These are phyloP conservation scores for Fraxinus dipetala DNA, from an alignment of 305 asterid genomes.

Conservation along the genomic window DNA sequence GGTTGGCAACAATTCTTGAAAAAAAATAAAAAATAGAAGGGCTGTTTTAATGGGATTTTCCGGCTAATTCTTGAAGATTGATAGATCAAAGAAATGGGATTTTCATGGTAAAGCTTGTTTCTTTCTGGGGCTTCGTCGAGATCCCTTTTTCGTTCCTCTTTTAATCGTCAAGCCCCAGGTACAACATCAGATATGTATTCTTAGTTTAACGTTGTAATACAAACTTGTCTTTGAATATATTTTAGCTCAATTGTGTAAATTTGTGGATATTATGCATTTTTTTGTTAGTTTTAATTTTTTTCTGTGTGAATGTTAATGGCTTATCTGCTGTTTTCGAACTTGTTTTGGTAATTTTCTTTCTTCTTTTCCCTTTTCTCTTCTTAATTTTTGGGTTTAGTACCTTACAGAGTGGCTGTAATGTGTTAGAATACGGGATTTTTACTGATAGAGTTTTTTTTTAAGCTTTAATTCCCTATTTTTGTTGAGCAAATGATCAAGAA, in stretches of 20 bases:
- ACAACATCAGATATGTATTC: conserved; percentile 28
- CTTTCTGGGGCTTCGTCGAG: conserved; percentile 44
- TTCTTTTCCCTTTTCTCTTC: not conserved
- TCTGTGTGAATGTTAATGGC: not conserved
- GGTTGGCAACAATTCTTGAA: conserved; percentile 38
- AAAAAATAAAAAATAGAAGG: conserved; percentile 9
- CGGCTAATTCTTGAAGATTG: conserved; percentile 29
- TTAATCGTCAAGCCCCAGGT: conserved; percentile 32
- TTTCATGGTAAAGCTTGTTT: conserved; percentile 32
- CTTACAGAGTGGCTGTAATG: not conserved
- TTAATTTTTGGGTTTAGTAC: not conserved
- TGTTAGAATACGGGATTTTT: not conserved
- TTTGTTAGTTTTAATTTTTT: not conserved
- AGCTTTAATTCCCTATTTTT: not conserved
- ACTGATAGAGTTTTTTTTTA: not conserved
- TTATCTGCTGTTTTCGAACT: not conserved
- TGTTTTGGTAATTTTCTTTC: conserved; percentile 1
- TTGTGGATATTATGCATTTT: not conserved
- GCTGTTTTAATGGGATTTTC: conserved; percentile 15
- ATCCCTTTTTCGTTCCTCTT: conserved; percentile 38
- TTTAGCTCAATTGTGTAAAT: conserved; percentile 4
- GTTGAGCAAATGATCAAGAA: not conserved
- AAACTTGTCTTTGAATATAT: not conserved
- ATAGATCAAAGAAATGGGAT: conserved; percentile 31
- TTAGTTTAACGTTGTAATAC: conserved; percentile 12